Conservation (phyloP, 768 basidiomycete genomes). For the Austroboletus eburneus region DNA sequence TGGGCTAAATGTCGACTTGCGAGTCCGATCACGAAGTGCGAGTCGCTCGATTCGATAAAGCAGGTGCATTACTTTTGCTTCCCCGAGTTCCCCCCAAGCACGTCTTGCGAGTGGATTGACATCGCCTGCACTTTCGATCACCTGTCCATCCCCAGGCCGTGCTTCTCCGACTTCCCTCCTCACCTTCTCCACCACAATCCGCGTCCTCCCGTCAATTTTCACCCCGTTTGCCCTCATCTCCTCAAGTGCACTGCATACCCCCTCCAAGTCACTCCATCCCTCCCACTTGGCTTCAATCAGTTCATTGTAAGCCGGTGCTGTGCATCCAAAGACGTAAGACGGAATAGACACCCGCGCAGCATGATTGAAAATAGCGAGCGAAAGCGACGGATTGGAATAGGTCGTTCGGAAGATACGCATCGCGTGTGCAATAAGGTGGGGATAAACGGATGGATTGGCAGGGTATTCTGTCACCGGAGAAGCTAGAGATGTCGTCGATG, state of each 20-base stretch:
- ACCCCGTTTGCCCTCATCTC: constrained; percentile 86
- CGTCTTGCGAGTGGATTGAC: constrained; percentile 39
- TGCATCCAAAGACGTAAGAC: constrained; percentile 88
- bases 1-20: constrained; percentile 9
- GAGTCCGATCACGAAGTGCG: constrained; percentile 23
- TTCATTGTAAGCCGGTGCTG: constrained; percentile 85
- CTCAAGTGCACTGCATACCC: constrained; percentile 64
- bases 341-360: constrained; percentile 69
- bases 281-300: constrained; percentile 82
- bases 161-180: constrained; percentile 58
- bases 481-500: not conserved
- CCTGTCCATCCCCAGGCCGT: constrained; percentile 35
- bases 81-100: constrained; percentile 39
- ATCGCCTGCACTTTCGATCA: constrained; percentile 10
- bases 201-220: constrained; percentile 55
- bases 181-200: constrained; percentile 56
- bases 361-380: constrained; percentile 78
- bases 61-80: constrained; percentile 48
- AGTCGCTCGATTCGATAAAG: constrained; percentile 50
- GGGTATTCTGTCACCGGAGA: constrained; percentile 20
- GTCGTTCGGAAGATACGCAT: constrained; percentile 77
- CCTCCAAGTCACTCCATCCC: constrained; percentile 75
- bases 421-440: constrained; percentile 69
- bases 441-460: constrained; percentile 64
- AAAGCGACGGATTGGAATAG: constrained; percentile 74